Conservation (phyloP, 805 yeast genomes). For the Pachysolen tannophilus region DNA sequence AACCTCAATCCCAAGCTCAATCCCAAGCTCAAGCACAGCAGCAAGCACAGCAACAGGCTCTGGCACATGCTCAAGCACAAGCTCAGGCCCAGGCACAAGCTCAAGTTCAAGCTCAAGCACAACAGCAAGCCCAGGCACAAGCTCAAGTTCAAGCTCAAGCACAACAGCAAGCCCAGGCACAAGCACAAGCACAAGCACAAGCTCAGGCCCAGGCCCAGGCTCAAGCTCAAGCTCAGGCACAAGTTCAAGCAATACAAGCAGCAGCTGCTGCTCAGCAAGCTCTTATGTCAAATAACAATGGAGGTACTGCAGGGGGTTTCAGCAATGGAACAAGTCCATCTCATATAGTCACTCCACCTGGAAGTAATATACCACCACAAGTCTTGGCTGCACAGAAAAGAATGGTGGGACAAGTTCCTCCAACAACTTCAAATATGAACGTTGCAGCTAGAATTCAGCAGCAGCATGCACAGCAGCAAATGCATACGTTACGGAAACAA, state of each 20-base stretch:
- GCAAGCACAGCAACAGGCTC: constrained; percentile 14
- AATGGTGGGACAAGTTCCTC: constrained; percentile 16
- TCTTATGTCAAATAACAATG: no score
- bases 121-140: constrained; percentile 13
- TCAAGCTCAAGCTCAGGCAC: no score
- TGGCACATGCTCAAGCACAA: constrained; percentile 11
- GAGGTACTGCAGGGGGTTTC: no score
- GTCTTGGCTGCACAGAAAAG: constrained; percentile 14
- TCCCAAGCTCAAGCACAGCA: constrained; percentile 12
- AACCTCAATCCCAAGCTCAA: constrained; percentile 18
- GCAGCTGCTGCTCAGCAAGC: constrained; percentile 14
- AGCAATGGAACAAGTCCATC: constrained; percentile 10
- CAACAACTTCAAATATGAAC: constrained; percentile 12
- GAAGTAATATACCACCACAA: constrained; percentile 18
- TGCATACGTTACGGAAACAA: constrained; percentile 11
- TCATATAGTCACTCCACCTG: background rate
- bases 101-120: constrained; percentile 7
- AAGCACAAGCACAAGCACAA: constrained; percentile 7
- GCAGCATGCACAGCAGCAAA: constrained; percentile 13
- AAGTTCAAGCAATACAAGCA: constrained; percentile 10
- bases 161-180: constrained; percentile 13
- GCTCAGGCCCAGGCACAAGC: constrained; percentile 14
- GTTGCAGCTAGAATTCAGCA: constrained; percentile 10
- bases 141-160: constrained; percentile 8
- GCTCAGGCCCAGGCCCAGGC: constrained; percentile 11